A percentile compares a stretch with the other conserved stretches of the same genome.
Evolutionary conservation across 2,329 filamentous ascomycete species (phyloP).

Genomic region (Phaeosphaeriaceae sp.): DNA sequence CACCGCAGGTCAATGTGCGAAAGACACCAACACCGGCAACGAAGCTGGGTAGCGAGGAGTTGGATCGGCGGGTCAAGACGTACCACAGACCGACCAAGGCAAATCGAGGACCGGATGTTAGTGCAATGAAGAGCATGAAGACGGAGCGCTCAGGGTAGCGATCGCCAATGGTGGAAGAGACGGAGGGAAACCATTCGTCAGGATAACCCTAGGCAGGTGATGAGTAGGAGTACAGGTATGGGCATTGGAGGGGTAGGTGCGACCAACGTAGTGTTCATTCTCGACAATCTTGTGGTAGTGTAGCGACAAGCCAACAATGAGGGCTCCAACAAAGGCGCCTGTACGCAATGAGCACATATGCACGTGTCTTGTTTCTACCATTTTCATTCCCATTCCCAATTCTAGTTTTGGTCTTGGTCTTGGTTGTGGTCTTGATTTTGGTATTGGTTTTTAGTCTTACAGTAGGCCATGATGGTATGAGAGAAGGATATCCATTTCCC

Average conservation of each 20-base stretch:
- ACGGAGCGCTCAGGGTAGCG: conserved; percentile 95
- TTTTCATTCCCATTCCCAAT: too few relatives aligned
- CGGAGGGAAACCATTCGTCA: conserved; percentile 94
- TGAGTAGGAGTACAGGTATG: conserved; percentile 12
- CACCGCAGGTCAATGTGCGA: conserved; percentile 90
- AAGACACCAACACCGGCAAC: conserved; percentile 81
- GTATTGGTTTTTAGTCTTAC: conserved; percentile 50
- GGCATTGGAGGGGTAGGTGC: too few relatives aligned
- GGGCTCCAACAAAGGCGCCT: conserved; percentile 86
- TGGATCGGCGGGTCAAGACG: conserved; percentile 78
- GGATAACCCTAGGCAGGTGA: conserved; percentile 58
- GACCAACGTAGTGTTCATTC: conserved; percentile 81
- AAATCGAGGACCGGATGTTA: conserved; percentile 94
- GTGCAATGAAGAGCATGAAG: conserved; percentile 96
- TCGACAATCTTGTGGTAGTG: conserved; percentile 98
- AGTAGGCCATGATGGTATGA: conserved; percentile 84
- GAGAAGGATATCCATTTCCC: conserved; percentile 90
- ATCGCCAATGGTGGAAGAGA: conserved; percentile 96
- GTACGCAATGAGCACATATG: conserved; percentile 18
- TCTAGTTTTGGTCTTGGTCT: too few relatives aligned
- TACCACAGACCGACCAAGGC: conserved; percentile 92
- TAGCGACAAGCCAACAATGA: conserved; percentile 77
- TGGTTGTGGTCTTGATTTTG: too few relatives aligned
- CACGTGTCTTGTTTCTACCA: too few relatives aligned
- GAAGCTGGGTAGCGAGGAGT: conserved; percentile 78